Evolutionary conservation across 768 basidiomycete species (phyloP), one percentile per base, ranked within the genome.

Genomic region (Rhizopogon vinicolor): DNA sequence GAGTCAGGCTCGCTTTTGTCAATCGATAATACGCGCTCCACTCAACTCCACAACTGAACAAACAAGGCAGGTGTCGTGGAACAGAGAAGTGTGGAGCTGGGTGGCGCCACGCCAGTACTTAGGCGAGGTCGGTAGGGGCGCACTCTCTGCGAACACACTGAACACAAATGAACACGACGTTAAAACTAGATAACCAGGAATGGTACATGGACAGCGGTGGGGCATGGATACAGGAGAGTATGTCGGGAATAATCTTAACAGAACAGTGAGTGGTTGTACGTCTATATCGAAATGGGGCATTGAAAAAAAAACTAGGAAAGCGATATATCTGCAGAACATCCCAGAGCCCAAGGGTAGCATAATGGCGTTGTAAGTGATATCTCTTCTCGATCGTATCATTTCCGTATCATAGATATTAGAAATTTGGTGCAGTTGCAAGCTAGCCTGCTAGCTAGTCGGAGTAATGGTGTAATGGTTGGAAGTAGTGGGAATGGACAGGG

Each of bases 391-490:
- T 37, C 29, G 39, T 29, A 22, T 55, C 52, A 19, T 14, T 33
- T 35, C 16, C 40, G 43, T 53, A 19, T 35, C 35, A 45, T 48
- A 51, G 58, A 63, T 52, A 56, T 48, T 48, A 51, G 58, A 63
- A 52, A 56, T 48, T 51, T 43, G 46, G 39, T 33, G 16, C 10
- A 50, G n/a, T 14, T 41, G 41, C 25, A 35, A 7, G 25, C 45
- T 22, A 41, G 31, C 22, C 42, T 42, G 54, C 44, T 14, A 55
- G 39, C 31, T 33, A 43, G 39, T 25, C 25, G 25, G 25, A 4
- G 25, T 25, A 18, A 25, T 10, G 25, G 41, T 33, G 39, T 35
- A 28, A 50, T 37, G 37, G 35, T 13, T 33, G 43, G 44, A 42
- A 35, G 51, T 31, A 5, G 33, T 39, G 37, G 19, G 25, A 41